A percentile compares a stretch with the other conserved stretches of the same genome.
Evolutionary conservation across 371 early-diverging fungal species (phyloP).

Genomic region (Syncephalastrum monosporum): DNA sequence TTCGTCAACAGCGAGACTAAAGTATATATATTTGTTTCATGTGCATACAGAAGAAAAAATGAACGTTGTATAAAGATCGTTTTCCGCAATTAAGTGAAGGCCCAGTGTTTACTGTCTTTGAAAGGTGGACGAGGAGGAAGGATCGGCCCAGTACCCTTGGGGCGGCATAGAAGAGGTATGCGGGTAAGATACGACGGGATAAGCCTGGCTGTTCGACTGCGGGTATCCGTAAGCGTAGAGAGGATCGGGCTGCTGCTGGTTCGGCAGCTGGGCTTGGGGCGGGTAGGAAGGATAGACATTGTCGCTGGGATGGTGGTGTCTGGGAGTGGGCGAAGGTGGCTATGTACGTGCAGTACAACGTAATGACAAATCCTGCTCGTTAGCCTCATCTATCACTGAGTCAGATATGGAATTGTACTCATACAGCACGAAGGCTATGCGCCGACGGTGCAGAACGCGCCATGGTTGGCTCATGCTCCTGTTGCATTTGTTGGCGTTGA

Average conservation of each 20-base stretch:
- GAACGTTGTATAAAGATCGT: background rate
- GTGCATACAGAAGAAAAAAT: constrained; percentile 1
- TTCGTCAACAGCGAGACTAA: background rate
- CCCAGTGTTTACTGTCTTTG: background rate
- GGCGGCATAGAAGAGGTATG: background rate
- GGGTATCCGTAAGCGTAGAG: no score
- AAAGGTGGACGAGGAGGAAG: background rate
- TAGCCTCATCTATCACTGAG: no score
- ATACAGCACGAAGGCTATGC: no score
- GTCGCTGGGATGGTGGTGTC: background rate
- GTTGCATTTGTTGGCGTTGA: constrained; percentile 1
- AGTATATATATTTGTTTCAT: background rate
- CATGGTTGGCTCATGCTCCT: background rate
- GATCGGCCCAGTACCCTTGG: background rate
- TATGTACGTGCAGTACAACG: no score
- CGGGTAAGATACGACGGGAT: no score
- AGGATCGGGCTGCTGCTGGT: background rate
- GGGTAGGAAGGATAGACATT: background rate
- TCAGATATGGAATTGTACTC: no score
- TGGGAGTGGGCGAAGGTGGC: background rate
- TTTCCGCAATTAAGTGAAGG: background rate
- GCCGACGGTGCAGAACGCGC: no score
- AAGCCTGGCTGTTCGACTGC: no score
- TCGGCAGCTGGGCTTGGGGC: background rate
- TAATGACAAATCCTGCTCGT: no score